phyloP scores from a whole-genome alignment of 208 protist genomes.

The Trypanosoma avium region DNA sequence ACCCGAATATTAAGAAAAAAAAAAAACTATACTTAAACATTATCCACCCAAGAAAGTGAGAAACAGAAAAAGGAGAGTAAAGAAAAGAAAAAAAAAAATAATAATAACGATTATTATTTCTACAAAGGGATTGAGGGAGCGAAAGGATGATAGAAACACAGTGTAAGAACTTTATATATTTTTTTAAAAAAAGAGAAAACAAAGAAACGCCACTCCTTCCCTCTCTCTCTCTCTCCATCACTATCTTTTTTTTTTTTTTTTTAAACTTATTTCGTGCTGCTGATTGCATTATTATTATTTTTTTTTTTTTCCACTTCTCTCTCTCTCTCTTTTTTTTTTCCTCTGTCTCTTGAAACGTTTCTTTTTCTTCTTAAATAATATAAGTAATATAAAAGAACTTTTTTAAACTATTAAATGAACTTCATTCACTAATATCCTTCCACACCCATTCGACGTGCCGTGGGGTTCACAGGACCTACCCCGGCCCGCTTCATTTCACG shows the following conservation, averaged over 20 bases:
- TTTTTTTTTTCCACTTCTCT: conserved; percentile 9
- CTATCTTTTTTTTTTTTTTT: neutral
- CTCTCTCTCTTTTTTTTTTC: neutral
- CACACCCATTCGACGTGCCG: conserved; percentile 54
- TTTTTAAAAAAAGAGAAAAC: too few relatives aligned
- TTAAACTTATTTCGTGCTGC: neutral
- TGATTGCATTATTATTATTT: conserved; percentile 19
- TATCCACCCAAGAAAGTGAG: conserved; percentile 26
- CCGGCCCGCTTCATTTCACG: conserved; percentile 65
- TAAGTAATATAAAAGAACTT: too few relatives aligned
- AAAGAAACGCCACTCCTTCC: too few relatives aligned
- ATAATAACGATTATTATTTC: too few relatives aligned
- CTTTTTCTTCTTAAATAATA: too few relatives aligned
- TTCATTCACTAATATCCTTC: conserved; percentile 43
- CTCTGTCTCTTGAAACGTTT: too few relatives aligned
- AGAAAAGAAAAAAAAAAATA: conserved; percentile 13
- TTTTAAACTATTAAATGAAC: too few relatives aligned
- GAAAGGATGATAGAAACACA: too few relatives aligned
- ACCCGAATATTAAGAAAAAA: neutral
- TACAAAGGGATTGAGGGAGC: too few relatives aligned
- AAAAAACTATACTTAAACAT: conserved; percentile 2
- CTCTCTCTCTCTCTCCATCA: too few relatives aligned
- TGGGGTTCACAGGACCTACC: conserved; percentile 50
- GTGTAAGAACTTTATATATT: too few relatives aligned
- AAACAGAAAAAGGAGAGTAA: conserved; percentile 21